These are phyloP conservation scores for Laburnicola sp. DNA, from an alignment of 2,329 filamentous ascomycete genomes.

Conservation along the genomic window DNA sequence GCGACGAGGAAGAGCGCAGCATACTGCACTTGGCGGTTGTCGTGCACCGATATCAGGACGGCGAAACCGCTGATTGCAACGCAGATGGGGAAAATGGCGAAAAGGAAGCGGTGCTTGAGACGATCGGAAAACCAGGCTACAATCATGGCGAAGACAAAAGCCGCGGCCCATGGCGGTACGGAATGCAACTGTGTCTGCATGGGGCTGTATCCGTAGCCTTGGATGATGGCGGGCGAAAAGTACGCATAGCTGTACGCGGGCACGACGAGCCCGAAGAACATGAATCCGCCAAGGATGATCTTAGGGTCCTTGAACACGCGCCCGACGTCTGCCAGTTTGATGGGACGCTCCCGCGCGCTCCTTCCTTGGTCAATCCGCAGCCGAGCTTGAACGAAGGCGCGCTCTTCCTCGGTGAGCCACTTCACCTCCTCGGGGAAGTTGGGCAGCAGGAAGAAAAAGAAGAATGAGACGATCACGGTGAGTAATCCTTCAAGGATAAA, in stretches of 20 bases:
- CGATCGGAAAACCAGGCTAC: constrained; percentile 51
- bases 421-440: constrained; percentile 6
- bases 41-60: constrained; percentile 54
- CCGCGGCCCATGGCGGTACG: constrained; percentile 28
- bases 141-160: constrained; percentile 15
- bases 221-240: constrained; percentile 37
- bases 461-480: constrained; percentile 52
- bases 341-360: not conserved
- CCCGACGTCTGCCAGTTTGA: not conserved
- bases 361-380: not conserved
- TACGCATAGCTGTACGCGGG: constrained; percentile 42
- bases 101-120: constrained; percentile 44
- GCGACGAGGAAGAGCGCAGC: constrained; percentile 34
- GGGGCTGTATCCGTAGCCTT: constrained; percentile 27
- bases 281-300: constrained; percentile 4
- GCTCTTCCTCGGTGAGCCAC: constrained; percentile 3
- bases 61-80: constrained; percentile 54
- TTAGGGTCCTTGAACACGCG: constrained; percentile 1
- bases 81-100: constrained; percentile 54
- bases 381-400: not conserved
- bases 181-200: constrained; percentile 28
- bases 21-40: constrained; percentile 34
- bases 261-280: constrained; percentile 16
- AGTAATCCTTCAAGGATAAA: constrained; percentile 21
- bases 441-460: constrained; percentile 40